phyloP scores from a whole-genome alignment of 352 stramenopile genomes.

The Phytophthora multivora region DNA sequence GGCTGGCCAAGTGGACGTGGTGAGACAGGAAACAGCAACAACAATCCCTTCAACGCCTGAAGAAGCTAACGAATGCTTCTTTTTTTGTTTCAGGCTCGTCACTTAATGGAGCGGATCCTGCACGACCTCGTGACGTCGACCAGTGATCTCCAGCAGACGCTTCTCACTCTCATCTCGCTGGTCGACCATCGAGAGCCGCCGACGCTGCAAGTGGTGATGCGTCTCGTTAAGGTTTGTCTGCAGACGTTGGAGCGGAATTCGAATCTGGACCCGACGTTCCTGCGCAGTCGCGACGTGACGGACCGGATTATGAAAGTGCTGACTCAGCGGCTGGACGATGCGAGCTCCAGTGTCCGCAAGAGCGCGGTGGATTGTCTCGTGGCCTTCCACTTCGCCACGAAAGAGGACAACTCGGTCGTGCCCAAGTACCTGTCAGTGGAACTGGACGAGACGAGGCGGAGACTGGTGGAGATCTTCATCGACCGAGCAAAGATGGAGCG shows the following conservation, averaged over 20 bases:
- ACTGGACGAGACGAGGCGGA: slow-evolving; percentile 57
- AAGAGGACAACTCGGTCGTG: slow-evolving; percentile 46
- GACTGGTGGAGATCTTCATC: slow-evolving; percentile 80
- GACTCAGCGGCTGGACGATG: slow-evolving; percentile 46
- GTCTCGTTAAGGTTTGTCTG: slow-evolving; percentile 53
- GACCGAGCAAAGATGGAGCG: slow-evolving; percentile 60
- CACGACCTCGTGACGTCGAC: slow-evolving; percentile 38
- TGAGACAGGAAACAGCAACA: slow-evolving; percentile 17
- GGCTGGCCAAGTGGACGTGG: slow-evolving; percentile 44
- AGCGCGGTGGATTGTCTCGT: slow-evolving; percentile 70
- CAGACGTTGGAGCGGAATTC: slow-evolving; percentile 35
- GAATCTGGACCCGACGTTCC: slow-evolving; percentile 25
- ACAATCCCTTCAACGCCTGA: not conserved
- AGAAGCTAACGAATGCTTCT: not conserved
- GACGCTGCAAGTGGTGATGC: slow-evolving; percentile 52
- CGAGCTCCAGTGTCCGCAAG: slow-evolving; percentile 73
- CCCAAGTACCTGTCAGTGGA: slow-evolving; percentile 50
- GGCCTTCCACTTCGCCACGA: slow-evolving; percentile 60
- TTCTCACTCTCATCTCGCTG: slow-evolving; percentile 49
- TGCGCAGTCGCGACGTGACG: slow-evolving; percentile 40
- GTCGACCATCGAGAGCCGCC: slow-evolving; percentile 45
- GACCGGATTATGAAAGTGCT: slow-evolving; percentile 40
- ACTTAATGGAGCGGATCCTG: slow-evolving; percentile 62
- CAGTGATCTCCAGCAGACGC: slow-evolving; percentile 35
- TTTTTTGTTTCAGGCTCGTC: slow-evolving; percentile 35